Evolutionary conservation across 2,329 filamentous ascomycete species (phyloP), one percentile per base, ranked within the genome.

Genomic region (Curvularia eragrostidis): DNA sequence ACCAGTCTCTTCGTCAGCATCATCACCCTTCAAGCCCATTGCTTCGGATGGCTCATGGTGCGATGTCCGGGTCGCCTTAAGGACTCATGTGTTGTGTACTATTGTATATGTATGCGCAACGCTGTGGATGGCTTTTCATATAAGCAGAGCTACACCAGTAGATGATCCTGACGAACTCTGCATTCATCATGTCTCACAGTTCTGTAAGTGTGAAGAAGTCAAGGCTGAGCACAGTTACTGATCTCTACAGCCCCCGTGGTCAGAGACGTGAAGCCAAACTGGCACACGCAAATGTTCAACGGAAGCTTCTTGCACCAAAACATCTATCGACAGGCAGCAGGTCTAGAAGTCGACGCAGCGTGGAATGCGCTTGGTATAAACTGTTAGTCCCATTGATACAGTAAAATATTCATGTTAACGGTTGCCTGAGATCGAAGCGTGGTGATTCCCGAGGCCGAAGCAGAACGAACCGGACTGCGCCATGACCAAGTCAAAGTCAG

Each of bases 261-360:
- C 23, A 73, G 76, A 23, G 77, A 82, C 8, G 70, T 83, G 5
- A 66, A 75, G 23, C 74, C 82, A 4, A 66, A 70, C 10, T 83
- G 81, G 67, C 70, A 75, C 10, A 66, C 67, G 0, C 69, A 79
- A 49, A 62, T 62, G 1, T 88, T 87, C 70, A 85, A 88, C 59
- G 85, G 85, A 0, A 82, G 82, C 0, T 84, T 88, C 19, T 64
- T 86, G 53, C 74, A 84, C 0, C 81, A 85, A 62, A 83, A 82
- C 24, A 71, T 83, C 15, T 88, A 83, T 65, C 81, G 85, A 1
- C 76, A 80, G 56, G 69, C 77, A 12, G 82, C 79, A 1, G 64
- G 81, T 0, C 80, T 82, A 0, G 82, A 84, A 49, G 84, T 86
- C 0, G 86, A 88, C 58, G 79, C 78, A 3, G 85, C 85, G 0